phyloP scores from a whole-genome alignment of 768 basidiomycete species.

The Boletales sp. region DNA sequence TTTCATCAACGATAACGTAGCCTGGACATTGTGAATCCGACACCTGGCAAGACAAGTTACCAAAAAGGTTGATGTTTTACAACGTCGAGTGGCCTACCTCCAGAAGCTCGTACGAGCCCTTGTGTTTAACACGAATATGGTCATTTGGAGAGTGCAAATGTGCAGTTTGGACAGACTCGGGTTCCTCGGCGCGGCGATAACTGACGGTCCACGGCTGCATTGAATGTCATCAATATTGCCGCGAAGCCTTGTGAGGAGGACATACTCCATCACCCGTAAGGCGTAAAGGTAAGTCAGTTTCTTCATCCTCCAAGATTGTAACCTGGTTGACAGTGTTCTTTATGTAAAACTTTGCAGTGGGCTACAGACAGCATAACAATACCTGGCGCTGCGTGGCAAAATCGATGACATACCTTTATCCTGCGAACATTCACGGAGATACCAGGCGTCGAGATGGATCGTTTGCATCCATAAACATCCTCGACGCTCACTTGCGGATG shows the following conservation, averaged over 20 bases:
- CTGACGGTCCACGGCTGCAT: constrained; percentile 82
- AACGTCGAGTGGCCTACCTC: constrained; percentile 42
- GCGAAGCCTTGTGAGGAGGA: constrained; percentile 3
- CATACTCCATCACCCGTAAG: constrained; percentile 88
- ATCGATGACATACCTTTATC: constrained; percentile 52
- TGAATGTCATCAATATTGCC: constrained; percentile 4
- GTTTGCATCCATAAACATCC: constrained; percentile 85
- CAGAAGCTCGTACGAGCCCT: constrained; percentile 71
- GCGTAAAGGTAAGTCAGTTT: constrained; percentile 71
- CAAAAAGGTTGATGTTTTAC: background rate
- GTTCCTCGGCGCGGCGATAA: constrained; percentile 55
- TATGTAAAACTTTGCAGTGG: constrained; percentile 85
- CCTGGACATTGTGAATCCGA: constrained; percentile 86
- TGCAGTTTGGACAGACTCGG: constrained; percentile 38
- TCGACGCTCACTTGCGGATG: constrained; percentile 65
- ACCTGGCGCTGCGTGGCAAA: background rate
- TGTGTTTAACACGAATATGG: constrained; percentile 65
- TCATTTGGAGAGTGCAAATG: constrained; percentile 64
- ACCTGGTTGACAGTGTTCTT: constrained; percentile 52
- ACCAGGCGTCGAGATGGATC: constrained; percentile 70
- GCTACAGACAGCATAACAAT: constrained; percentile 40
- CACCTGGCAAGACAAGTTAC: constrained; percentile 46
- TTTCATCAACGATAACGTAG: constrained; percentile 52
- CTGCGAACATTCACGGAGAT: constrained; percentile 81
- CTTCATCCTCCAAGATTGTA: constrained; percentile 71